These are phyloP conservation scores for Fragaria nilgerrensis DNA, from an alignment of 306 rosid genomes.

Conservation along the genomic window DNA sequence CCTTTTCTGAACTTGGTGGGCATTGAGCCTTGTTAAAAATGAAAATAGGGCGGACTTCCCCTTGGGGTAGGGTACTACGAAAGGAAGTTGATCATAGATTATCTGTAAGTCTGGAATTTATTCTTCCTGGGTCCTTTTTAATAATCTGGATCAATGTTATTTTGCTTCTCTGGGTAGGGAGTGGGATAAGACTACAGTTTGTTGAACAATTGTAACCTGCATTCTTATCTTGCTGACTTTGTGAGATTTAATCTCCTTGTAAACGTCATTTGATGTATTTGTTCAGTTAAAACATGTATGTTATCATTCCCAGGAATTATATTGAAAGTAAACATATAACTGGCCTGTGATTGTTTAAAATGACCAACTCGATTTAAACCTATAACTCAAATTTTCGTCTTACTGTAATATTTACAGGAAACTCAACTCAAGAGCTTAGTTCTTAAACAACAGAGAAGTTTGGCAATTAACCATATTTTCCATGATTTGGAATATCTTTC, in stretches of 20 bases:
- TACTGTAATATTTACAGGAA: neutral
- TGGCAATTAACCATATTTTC: neutral
- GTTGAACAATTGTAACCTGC: neutral
- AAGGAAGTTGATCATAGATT: too few relatives aligned
- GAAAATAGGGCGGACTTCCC: too few relatives aligned
- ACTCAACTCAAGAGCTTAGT: neutral
- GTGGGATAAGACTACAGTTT: neutral
- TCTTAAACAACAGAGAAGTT: neutral
- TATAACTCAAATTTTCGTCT: neutral
- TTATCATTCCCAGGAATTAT: neutral
- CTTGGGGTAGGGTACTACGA: too few relatives aligned
- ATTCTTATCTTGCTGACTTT: neutral
- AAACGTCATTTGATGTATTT: neutral
- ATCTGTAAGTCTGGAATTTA: too few relatives aligned
- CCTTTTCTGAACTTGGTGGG: too few relatives aligned
- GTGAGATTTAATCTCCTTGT: neutral
- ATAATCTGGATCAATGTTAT: neutral
- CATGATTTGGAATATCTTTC: slow-evolving; percentile 3
- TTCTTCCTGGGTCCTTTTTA: neutral
- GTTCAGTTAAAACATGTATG: neutral
- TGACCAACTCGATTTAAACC: neutral
- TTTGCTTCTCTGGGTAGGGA: neutral
- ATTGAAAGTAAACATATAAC: neutral
- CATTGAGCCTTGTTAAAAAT: too few relatives aligned
- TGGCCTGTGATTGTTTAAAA: neutral